Conservation (phyloP, 192 early-diverging fungal genomes). For the Polychytrium aggregatum region DNA sequence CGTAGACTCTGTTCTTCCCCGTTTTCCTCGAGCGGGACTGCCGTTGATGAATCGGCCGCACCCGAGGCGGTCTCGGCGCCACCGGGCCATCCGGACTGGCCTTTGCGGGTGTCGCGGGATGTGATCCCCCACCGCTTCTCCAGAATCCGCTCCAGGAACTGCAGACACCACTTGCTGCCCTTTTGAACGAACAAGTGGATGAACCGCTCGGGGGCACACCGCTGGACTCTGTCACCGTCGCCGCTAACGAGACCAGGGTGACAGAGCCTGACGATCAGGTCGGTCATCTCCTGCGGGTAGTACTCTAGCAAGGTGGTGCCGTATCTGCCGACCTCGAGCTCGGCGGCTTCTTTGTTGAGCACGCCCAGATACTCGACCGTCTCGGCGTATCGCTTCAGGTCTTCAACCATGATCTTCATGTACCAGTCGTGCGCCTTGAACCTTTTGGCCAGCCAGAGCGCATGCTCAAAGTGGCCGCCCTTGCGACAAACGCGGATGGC, state of each 20-base stretch:
- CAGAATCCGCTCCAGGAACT: constrained; percentile 78
- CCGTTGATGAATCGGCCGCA: neutral
- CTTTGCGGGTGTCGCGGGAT: constrained; percentile 9
- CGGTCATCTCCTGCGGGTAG: constrained; percentile 32
- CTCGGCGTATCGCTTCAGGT: constrained; percentile 65
- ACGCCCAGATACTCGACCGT: constrained; percentile 64
- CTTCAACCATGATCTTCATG: constrained; percentile 81
- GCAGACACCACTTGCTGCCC: constrained; percentile 62
- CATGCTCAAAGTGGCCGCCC: constrained; percentile 81
- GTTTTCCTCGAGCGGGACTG: neutral
- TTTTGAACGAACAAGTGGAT: constrained; percentile 82
- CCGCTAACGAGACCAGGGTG: no score
- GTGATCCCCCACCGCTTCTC: constrained; percentile 57
- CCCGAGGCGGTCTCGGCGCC: neutral
- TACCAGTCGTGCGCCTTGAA: constrained; percentile 75
- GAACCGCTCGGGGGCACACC: constrained; percentile 54
- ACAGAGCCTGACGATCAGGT: constrained; percentile 31
- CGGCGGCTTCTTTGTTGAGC: constrained; percentile 15
- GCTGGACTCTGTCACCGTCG: no score
- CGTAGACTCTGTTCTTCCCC: constrained; percentile 41
- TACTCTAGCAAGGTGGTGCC: constrained; percentile 33
- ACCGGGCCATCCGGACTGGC: constrained; percentile 7
- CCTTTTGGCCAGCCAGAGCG: constrained; percentile 78
- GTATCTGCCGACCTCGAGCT: constrained; percentile 19
- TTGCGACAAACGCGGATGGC: constrained; percentile 88